Percentiles rank a stretch among this genome's conserved stretches.
Evolutionary conservation across 78 protist genomes (phyloP).

Genomic region (Guillardia theta): DNA sequence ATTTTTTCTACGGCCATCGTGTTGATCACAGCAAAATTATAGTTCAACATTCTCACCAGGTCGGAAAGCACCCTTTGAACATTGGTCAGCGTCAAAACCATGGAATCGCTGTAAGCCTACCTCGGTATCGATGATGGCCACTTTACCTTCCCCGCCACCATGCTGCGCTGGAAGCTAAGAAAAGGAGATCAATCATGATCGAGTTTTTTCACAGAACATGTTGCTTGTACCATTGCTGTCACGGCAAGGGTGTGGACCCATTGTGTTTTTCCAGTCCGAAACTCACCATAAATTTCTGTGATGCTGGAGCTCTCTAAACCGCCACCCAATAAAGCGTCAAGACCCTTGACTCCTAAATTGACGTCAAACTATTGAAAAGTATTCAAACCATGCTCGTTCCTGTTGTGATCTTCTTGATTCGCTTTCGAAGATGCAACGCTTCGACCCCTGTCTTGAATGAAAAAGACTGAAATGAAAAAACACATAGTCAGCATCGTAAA

Average conservation of each 20-base stretch:
- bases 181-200: not conserved
- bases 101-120: slow-evolving; percentile 47
- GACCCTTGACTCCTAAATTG: not conserved
- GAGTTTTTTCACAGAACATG: not conserved
- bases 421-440: not conserved
- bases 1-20: slow-evolving; percentile 53
- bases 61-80: not conserved
- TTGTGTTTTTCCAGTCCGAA: slow-evolving; percentile 54
- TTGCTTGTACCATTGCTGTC: not conserved
- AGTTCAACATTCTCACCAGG: too few relatives aligned
- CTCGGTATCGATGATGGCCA: slow-evolving; percentile 65
- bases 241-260: not conserved
- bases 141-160: slow-evolving; percentile 21
- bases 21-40: too few relatives aligned
- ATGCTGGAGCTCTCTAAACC: slow-evolving; percentile 52
- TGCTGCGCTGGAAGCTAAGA: not conserved
- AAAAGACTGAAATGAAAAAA: not conserved
- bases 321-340: slow-evolving; percentile 45
- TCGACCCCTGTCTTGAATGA: slow-evolving; percentile 17
- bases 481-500: not conserved
- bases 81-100: not conserved
- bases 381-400: not conserved
- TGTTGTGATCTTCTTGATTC: not conserved
- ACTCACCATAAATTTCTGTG: slow-evolving; percentile 69
- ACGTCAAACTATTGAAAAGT: not conserved